Conservation (phyloP, 805 yeast species). For the Cyberlindnera suaveolens region DNA sequence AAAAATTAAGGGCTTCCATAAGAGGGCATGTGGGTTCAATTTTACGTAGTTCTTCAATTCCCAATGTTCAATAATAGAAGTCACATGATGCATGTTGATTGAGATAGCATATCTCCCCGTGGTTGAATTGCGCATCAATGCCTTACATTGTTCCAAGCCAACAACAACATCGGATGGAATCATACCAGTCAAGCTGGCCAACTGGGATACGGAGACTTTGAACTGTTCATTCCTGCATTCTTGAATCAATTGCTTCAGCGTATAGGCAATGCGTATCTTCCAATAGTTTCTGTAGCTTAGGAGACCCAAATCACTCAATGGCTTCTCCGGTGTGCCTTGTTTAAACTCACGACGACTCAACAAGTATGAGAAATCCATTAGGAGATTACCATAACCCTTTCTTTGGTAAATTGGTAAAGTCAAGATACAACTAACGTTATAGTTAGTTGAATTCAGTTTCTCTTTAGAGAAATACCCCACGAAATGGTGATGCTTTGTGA, state of each 20-base stretch:
- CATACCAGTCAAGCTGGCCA: constrained; percentile 78
- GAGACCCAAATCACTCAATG: constrained; percentile 80
- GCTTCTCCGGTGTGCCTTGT: constrained; percentile 93
- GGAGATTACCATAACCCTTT: constrained; percentile 80
- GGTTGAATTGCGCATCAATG: constrained; percentile 42
- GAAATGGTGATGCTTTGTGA: constrained; percentile 52
- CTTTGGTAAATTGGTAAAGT: constrained; percentile 86
- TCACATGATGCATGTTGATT: constrained; percentile 40
- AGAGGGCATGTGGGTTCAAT: constrained; percentile 45
- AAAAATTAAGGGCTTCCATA: constrained; percentile 80
- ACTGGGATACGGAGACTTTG: constrained; percentile 47
- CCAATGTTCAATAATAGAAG: constrained; percentile 42
- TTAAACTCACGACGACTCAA: constrained; percentile 69
- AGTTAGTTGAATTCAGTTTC: constrained; percentile 60
- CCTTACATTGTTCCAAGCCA: constrained; percentile 73
- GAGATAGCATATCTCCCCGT: constrained; percentile 46
- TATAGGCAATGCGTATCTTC: constrained; percentile 57
- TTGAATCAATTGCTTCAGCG: constrained; percentile 15
- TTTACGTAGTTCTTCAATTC: constrained; percentile 44
- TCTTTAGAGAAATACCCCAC: constrained; percentile 96
- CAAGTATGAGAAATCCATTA: constrained; percentile 85
- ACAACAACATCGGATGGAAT: constrained; percentile 78
- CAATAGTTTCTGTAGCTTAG: constrained; percentile 84
- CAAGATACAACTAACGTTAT: constrained; percentile 85
- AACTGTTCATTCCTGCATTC: constrained; percentile 7